phyloP scores from a whole-genome alignment of 768 basidiomycete species.

The Hebeloma cylindrosporum region DNA sequence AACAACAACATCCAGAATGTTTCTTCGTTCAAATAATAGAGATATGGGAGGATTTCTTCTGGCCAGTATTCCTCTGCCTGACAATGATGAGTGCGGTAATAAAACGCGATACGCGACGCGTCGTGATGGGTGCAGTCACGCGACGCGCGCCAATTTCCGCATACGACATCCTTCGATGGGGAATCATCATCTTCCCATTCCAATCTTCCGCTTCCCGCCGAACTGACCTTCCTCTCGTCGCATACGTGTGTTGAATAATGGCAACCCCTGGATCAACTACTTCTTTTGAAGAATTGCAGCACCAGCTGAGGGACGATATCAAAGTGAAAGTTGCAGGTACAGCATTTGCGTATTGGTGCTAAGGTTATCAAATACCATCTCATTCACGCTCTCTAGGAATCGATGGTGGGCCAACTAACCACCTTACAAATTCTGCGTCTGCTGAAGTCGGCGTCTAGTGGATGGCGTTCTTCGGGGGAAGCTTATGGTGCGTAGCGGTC shows the following conservation, averaged over 20 bases:
- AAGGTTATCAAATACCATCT: neutral
- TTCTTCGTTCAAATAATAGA: too few relatives aligned
- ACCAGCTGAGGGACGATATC: slow-evolving; percentile 56
- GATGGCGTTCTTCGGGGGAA: slow-evolving; percentile 96
- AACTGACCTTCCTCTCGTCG: neutral
- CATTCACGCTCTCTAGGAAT: slow-evolving; percentile 38
- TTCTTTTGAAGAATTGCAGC: slow-evolving; percentile 56
- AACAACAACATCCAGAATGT: too few relatives aligned
- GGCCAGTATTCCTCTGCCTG: too few relatives aligned
- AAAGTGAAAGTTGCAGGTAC: slow-evolving; percentile 94
- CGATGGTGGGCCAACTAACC: slow-evolving; percentile 53
- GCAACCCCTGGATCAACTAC: slow-evolving; percentile 26
- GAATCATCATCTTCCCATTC: neutral
- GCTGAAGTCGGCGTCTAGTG: slow-evolving; percentile 46
- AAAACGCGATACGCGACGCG: too few relatives aligned
- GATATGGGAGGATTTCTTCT: too few relatives aligned
- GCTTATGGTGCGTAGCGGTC: slow-evolving; percentile 61
- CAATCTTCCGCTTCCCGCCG: neutral
- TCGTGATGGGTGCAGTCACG: too few relatives aligned
- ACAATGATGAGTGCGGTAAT: too few relatives aligned
- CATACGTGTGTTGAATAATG: slow-evolving; percentile 10
- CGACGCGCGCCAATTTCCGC: too few relatives aligned
- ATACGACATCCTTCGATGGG: neutral
- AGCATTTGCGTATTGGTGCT: slow-evolving; percentile 21
- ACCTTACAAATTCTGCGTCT: neutral